These are phyloP conservation scores for Puccinia hordei DNA, from an alignment of 1,284 basidiomycete species.

Conservation along the genomic window DNA sequence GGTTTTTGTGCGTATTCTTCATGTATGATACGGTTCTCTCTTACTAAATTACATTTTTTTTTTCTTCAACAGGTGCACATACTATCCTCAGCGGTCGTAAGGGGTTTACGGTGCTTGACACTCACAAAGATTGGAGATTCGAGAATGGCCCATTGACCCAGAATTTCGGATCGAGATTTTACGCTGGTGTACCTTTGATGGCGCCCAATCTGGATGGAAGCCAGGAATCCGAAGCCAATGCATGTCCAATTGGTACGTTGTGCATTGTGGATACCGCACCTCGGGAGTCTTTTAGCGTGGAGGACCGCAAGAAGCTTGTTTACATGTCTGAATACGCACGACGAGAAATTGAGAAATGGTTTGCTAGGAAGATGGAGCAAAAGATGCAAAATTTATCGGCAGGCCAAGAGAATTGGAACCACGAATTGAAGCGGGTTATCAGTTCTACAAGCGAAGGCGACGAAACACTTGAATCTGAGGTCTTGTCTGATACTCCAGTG, in stretches of 20 bases:
- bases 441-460: conserved; percentile 3
- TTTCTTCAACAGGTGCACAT: conserved; percentile 38
- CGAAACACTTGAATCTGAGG: conserved; percentile 14
- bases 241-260: conserved; percentile 55
- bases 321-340: conserved; percentile 52
- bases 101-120: conserved; percentile 46
- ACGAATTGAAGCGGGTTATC: conserved; percentile 18
- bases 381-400: conserved; percentile 19
- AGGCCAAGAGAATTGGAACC: conserved; percentile 17
- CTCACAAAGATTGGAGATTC: conserved; percentile 50
- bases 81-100: conserved; percentile 49
- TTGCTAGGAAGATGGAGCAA: conserved; percentile 45
- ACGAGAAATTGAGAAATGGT: conserved; percentile 54
- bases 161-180: conserved; percentile 38
- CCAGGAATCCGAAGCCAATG: conserved; percentile 39
- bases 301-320: conserved; percentile 55
- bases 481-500: conserved; percentile 12
- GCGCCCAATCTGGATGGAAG: conserved; percentile 48
- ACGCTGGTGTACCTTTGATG: conserved; percentile 52
- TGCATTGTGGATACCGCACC: conserved; percentile 57
- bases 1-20: conserved; percentile 20
- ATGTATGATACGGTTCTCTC: neutral
- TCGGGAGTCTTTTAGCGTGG: conserved; percentile 54
- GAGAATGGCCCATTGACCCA: conserved; percentile 27
- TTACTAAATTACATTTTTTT: neutral